phyloP scores from a whole-genome alignment of 495 filamentous ascomycete species.

The Platismatia glauca region DNA sequence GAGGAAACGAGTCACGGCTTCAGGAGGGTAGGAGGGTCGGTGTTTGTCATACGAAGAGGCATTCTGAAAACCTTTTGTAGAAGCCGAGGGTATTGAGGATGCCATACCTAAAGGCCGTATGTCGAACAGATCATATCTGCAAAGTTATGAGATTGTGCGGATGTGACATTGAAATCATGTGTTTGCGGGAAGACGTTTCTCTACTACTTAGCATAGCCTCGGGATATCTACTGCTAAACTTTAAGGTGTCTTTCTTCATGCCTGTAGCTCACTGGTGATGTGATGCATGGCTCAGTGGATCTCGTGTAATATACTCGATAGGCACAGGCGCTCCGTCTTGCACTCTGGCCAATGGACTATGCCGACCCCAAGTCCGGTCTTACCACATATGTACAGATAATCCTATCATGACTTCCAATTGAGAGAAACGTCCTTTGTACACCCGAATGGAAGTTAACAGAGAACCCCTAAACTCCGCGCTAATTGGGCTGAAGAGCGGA shows the following conservation, averaged over 20 bases:
- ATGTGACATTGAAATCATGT: neutral
- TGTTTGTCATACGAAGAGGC: slow-evolving; percentile 50
- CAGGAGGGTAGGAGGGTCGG: slow-evolving; percentile 51
- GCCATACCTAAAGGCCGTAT: neutral
- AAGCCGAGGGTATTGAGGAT: slow-evolving; percentile 7
- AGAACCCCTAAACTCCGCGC: neutral
- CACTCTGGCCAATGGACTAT: neutral
- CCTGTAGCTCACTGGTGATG: neutral
- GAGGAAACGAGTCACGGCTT: slow-evolving; percentile 47
- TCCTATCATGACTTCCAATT: neutral
- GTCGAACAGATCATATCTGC: too few species aligned
- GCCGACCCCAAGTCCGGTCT: neutral
- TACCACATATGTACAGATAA: slow-evolving; percentile 3
- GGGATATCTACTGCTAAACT: neutral
- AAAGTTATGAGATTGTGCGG: neutral
- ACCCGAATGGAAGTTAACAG: neutral
- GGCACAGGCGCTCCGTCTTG: neutral
- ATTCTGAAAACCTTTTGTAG: slow-evolving; percentile 43
- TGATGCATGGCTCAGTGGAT: neutral
- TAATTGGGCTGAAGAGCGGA: neutral
- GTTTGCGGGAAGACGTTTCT: neutral
- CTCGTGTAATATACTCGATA: neutral
- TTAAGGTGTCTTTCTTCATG: neutral
- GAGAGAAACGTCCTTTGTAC: neutral
- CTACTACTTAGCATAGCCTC: neutral